Conservation (phyloP, 805 yeast genomes). For the Candida dendrica region DNA sequence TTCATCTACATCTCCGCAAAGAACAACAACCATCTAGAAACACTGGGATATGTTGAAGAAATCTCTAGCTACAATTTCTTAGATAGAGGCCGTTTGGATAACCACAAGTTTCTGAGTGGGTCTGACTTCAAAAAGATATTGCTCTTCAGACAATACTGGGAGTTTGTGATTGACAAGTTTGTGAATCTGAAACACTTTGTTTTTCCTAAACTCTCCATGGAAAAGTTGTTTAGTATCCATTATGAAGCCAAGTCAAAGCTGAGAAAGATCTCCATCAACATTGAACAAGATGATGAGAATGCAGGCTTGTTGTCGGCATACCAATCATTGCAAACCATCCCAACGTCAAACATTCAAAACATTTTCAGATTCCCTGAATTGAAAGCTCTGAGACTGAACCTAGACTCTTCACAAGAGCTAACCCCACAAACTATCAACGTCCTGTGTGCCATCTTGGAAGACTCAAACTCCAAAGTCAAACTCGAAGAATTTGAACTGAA, state of each 20-base stretch:
- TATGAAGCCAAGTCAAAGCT: slow-evolving; percentile 2
- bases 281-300: slow-evolving; percentile 1
- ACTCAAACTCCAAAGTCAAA: background rate
- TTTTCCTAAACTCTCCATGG: slow-evolving; percentile 13
- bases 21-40: slow-evolving; percentile 1
- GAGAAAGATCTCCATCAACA: slow-evolving; percentile 5
- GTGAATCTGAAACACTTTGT: slow-evolving; percentile 8
- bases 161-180: slow-evolving; percentile 9
- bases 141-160: slow-evolving; percentile 15
- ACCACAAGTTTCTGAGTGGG: slow-evolving; percentile 6
- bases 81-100: slow-evolving; percentile 16
- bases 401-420: slow-evolving; percentile 3
- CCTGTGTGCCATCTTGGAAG: background rate
- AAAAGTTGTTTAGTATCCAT: slow-evolving; percentile 6
- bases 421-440: background rate
- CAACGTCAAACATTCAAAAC: background rate
- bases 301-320: background rate
- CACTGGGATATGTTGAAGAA: slow-evolving; percentile 12
- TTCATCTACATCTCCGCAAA: slow-evolving; percentile 5
- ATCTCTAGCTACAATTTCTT: slow-evolving; percentile 12
- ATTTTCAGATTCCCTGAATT: slow-evolving; percentile 7
- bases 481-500: slow-evolving; percentile 12
- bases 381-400: slow-evolving; percentile 6
- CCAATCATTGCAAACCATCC: background rate
- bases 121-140: slow-evolving; percentile 10